Evolutionary conservation across 805 yeast species (phyloP).

Genomic region (Metschnikowia bowlesiae): DNA sequence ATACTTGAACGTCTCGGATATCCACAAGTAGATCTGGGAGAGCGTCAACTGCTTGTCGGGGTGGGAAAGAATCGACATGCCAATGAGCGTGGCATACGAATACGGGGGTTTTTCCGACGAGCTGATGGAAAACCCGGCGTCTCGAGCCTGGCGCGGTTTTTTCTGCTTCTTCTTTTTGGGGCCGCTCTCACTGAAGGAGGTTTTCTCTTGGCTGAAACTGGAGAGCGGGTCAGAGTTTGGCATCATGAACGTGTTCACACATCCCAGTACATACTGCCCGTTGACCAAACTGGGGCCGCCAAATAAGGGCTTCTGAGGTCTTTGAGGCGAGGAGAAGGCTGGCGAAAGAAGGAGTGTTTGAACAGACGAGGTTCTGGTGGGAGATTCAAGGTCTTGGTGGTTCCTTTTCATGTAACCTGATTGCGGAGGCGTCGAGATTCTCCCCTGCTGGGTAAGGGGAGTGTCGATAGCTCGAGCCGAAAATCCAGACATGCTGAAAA

Average conservation of each 20-base stretch:
- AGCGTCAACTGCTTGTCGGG: constrained; percentile 43
- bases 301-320: constrained; percentile 13
- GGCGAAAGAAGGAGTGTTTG: constrained; percentile 32
- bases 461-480: constrained; percentile 17
- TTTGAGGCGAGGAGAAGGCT: constrained; percentile 51
- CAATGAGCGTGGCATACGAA: constrained; percentile 90
- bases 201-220: not conserved
- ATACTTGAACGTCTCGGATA: constrained; percentile 75
- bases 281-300: constrained; percentile 1
- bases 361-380: constrained; percentile 10
- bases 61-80: constrained; percentile 87
- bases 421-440: constrained; percentile 38
- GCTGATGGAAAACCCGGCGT: constrained; percentile 39
- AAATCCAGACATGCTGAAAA: constrained; percentile 4
- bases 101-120: constrained; percentile 82
- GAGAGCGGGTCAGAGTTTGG: constrained; percentile 6
- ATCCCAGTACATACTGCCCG: constrained; percentile 8
- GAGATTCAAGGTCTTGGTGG: constrained; percentile 18
- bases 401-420: constrained; percentile 18
- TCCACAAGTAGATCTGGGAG: constrained; percentile 86
- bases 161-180: constrained; percentile 24
- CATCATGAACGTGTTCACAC: constrained; percentile 9
- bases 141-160: constrained; percentile 25
- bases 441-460: constrained; percentile 21
- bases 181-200: not conserved